Evolutionary conservation across 2,329 filamentous ascomycete genomes (phyloP).

Genomic region (Stachybotrys chlorohalonatus): DNA sequence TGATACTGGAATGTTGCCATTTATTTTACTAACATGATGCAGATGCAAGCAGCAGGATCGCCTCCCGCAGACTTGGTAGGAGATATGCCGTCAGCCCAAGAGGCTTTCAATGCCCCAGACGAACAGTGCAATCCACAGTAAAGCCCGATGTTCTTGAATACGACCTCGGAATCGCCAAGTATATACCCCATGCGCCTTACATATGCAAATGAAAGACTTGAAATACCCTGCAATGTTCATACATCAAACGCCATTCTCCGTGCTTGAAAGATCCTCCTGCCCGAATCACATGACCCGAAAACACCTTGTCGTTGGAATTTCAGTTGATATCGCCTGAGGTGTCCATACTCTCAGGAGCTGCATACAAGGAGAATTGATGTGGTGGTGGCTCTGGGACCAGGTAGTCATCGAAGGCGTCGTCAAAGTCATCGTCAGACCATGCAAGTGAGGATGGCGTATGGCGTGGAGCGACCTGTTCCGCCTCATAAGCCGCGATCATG

Average conservation of each 20-base stretch:
- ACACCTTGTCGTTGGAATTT: background rate
- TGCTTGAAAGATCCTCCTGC: background rate
- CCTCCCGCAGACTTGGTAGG: slow-evolving; percentile 87
- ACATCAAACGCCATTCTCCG: background rate
- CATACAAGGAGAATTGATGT: slow-evolving; percentile 1
- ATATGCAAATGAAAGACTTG: background rate
- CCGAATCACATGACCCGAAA: background rate
- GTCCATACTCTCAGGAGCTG: slow-evolving; percentile 35
- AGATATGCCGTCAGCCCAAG: slow-evolving; percentile 77
- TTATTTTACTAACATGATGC: background rate
- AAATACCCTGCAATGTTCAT: background rate
- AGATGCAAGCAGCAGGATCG: slow-evolving; percentile 96
- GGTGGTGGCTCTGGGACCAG: slow-evolving; percentile 15
- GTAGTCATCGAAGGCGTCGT: slow-evolving; percentile 45
- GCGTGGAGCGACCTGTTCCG: slow-evolving; percentile 11
- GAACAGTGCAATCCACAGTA: slow-evolving; percentile 56
- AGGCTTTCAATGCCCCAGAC: slow-evolving; percentile 52
- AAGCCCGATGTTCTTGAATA: slow-evolving; percentile 11
- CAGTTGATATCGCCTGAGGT: slow-evolving; percentile 23
- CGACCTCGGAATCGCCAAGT: background rate
- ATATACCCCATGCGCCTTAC: slow-evolving; percentile 1
- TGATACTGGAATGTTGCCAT: background rate
- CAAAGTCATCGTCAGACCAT: slow-evolving; percentile 51
- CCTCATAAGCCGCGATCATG: slow-evolving; percentile 39
- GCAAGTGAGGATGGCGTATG: slow-evolving; percentile 22